Evolutionary conservation across 768 basidiomycete genomes (phyloP), one percentile per base, ranked within the genome.

Genomic region (Sarcomyxa edulis): DNA sequence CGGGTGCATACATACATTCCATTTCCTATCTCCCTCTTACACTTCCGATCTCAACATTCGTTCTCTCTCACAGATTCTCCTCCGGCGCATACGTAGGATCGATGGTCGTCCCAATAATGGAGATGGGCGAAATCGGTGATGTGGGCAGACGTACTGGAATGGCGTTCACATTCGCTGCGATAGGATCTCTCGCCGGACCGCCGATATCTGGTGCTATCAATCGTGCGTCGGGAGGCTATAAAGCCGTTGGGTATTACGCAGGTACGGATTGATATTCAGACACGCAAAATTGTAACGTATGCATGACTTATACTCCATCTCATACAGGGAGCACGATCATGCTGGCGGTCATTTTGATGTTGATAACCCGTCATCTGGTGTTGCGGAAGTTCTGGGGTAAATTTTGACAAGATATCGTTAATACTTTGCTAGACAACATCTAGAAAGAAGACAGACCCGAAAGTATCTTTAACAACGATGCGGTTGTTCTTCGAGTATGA

Each of bases 151-250:
- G 85, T 11, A 60, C 72, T 0, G 84, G 85, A 5, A 76, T 84
- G 67, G 74, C 73, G 43, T 63, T 81, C 55, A 80, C 71, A 21
- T 65, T 82, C 35, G 40, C 76, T 16, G 69, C 84, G 0, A 26
- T 85, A 12, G 82, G 81, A 6, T 80, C 79, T 0, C 62, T 87
- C 3, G 69, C 67, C 1, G 85, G 85, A 0, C 81, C 83, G 3
- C 85, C 85, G 1, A 81, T 86, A 43, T 82, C 82, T 6, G 85
- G 85, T 1, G 78, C 78, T 0, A 83, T 88, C 47, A 68, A 71
- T 37, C 53, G 52, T 0, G 63, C 69, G 1, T 73, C 78, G 2
- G 71, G 69, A 2, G 66, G 68, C 1, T 89, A 74, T 48, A 59
- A 66, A 27, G 63, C 50, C 2, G 76, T 78, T 7, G 79, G 79